Evolutionary conservation across 139 green algal genomes (phyloP).

Genomic region (Pycnococcus provasolii): DNA sequence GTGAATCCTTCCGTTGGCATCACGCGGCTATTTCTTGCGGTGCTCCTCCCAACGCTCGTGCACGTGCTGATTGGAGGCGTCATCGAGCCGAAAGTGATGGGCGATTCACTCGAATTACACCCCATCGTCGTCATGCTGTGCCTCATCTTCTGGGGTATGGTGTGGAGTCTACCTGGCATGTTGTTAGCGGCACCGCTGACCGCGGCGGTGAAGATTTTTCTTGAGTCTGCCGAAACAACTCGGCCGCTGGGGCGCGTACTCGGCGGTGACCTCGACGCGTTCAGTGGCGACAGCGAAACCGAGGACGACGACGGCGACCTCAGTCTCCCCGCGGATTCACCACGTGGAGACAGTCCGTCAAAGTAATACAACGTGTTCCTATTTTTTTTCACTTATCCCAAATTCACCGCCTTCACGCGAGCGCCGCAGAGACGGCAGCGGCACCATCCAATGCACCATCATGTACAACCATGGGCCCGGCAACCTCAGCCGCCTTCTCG

Average conservation of each 20-base stretch:
- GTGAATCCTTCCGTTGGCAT: background rate
- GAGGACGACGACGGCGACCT: too few species aligned
- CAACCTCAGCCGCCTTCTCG: conserved; percentile 73
- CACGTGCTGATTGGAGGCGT: conserved; percentile 21
- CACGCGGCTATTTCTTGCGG: conserved; percentile 10
- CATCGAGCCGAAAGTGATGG: conserved; percentile 30
- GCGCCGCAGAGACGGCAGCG: too few species aligned
- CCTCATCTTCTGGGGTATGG: conserved; percentile 33
- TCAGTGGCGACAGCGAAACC: too few species aligned
- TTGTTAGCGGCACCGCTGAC: conserved; percentile 22
- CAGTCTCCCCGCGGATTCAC: too few species aligned
- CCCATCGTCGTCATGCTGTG: conserved; percentile 28
- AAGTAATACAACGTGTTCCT: too few species aligned
- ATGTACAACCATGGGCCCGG: conserved; percentile 79
- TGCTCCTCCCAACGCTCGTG: conserved; percentile 11
- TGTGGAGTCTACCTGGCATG: conserved; percentile 29
- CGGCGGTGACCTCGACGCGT: conserved; percentile 7
- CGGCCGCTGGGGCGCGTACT: conserved; percentile 8
- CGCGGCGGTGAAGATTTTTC: conserved; percentile 21
- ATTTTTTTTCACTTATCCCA: too few species aligned
- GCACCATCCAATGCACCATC: too few species aligned
- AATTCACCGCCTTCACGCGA: too few species aligned
- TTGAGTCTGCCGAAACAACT: conserved; percentile 14
- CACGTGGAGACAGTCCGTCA: too few species aligned
- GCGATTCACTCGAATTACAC: conserved; percentile 22